phyloP scores from a whole-genome alignment of 2,329 filamentous ascomycete species.

The Setomelanomma holmii region DNA sequence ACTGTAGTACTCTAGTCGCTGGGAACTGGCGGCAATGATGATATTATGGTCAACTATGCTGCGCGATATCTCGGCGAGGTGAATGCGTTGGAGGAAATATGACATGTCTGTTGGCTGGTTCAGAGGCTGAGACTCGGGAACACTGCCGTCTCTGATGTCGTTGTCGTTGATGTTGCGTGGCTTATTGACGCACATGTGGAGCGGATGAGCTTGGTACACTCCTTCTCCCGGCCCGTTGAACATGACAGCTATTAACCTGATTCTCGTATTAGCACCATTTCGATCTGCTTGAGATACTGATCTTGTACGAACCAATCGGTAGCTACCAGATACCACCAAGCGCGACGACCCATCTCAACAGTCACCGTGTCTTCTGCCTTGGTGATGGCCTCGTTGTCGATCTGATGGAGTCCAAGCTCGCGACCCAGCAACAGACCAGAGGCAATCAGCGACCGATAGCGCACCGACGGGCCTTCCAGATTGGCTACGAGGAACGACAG shows the following conservation, averaged over 20 bases:
- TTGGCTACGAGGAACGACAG: constrained; percentile 43
- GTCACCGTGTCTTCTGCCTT: constrained; percentile 25
- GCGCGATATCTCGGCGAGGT: constrained; percentile 47
- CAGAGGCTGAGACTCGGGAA: constrained; percentile 12
- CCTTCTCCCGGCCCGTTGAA: constrained; percentile 46
- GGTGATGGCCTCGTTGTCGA: constrained; percentile 13
- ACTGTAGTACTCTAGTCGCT: constrained; percentile 11
- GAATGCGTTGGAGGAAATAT: constrained; percentile 47
- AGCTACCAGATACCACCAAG: constrained; percentile 51
- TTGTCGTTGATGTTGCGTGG: constrained; percentile 49
- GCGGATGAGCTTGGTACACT: constrained; percentile 45
- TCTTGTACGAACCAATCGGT: constrained; percentile 10
- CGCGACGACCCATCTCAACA: constrained; percentile 48
- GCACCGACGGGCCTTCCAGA: constrained; percentile 45
- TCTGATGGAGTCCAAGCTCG: constrained; percentile 21
- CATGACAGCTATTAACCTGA: constrained; percentile 36
- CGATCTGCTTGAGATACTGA: neutral
- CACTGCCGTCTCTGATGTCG: constrained; percentile 32
- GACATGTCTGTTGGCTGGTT: constrained; percentile 48
- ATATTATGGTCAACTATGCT: constrained; percentile 43
- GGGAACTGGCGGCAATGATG: constrained; percentile 8
- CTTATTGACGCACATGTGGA: constrained; percentile 48
- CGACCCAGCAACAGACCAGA: constrained; percentile 37
- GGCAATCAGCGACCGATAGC: constrained; percentile 40
- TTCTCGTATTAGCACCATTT: neutral